A percentile compares a stretch with the other conserved stretches of the same genome.
These are phyloP conservation scores for Mucor sp. DNA, from an alignment of 371 early-diverging fungal species.

Conservation along the genomic window DNA sequence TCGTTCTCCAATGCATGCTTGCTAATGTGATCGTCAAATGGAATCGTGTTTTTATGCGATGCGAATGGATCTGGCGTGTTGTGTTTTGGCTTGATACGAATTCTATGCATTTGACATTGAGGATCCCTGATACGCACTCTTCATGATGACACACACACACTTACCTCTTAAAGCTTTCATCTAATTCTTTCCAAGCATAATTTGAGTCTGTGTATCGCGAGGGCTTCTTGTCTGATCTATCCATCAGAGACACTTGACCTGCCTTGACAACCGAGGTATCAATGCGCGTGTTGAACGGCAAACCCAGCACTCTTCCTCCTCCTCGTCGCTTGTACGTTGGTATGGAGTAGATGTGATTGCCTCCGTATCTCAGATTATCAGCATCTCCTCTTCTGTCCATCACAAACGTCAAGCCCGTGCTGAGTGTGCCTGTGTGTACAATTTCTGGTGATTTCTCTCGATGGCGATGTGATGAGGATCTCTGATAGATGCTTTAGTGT, in stretches of 20 bases:
- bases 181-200: slow-evolving; percentile 40
- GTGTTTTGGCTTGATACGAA: slow-evolving; percentile 23
- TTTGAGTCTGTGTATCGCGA: slow-evolving; percentile 34
- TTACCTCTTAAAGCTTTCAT: slow-evolving; percentile 30
- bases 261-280: slow-evolving; percentile 5
- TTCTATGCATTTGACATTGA: no score
- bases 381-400: slow-evolving; percentile 49
- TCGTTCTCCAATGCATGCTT: slow-evolving; percentile 1
- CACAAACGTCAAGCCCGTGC: slow-evolving; percentile 32
- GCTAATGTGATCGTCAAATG: slow-evolving; percentile 10
- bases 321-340: slow-evolving; percentile 46
- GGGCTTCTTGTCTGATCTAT: slow-evolving; percentile 12
- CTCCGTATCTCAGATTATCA: slow-evolving; percentile 43
- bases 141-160: neutral
- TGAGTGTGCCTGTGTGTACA: slow-evolving; percentile 26
- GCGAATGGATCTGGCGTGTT: slow-evolving; percentile 11
- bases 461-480: slow-evolving; percentile 6
- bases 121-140: no score
- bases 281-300: slow-evolving; percentile 20
- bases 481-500: neutral
- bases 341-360: slow-evolving; percentile 27
- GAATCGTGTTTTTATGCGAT: slow-evolving; percentile 7
- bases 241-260: slow-evolving; percentile 25
- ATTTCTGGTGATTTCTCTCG: slow-evolving; percentile 18
- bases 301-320: slow-evolving; percentile 47